Evolutionary conservation across 2,329 filamentous ascomycete genomes (phyloP).

Genomic region (Chalaropsis ovoidea): DNA sequence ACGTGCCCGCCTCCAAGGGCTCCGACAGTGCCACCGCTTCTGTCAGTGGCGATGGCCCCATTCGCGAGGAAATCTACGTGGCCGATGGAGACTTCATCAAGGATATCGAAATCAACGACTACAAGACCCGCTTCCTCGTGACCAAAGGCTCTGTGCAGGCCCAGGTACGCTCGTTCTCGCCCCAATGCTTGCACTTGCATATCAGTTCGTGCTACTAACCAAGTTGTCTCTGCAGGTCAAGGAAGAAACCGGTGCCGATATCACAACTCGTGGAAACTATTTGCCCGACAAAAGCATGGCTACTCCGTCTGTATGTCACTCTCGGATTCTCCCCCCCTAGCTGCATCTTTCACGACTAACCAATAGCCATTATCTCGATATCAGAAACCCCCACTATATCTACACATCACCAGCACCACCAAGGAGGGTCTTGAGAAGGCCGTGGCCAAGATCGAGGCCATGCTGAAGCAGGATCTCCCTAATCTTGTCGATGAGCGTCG

Average conservation of each 20-base stretch:
- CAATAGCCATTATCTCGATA: conserved; percentile 23
- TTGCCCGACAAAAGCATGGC: conserved; percentile 98
- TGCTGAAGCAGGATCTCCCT: conserved; percentile 92
- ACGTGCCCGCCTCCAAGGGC: conserved; percentile 67
- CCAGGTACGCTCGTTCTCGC: conserved; percentile 62
- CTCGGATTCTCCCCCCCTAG: background rate
- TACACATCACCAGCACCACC: conserved; percentile 86
- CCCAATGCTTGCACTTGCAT: background rate
- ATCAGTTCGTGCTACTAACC: background rate
- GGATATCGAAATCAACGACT: conserved; percentile 96
- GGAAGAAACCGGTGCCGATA: conserved; percentile 99
- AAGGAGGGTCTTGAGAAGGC: conserved; percentile 89
- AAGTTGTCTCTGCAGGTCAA: conserved; percentile 63
- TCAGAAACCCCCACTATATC: conserved; percentile 84
- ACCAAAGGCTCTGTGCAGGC: conserved; percentile 97
- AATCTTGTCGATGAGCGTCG: conserved; percentile 90
- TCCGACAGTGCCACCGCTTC: conserved; percentile 31
- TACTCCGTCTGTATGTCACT: conserved; percentile 65
- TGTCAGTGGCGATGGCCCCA: conserved; percentile 37
- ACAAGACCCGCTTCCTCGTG: conserved; percentile 91
- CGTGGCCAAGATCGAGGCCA: conserved; percentile 77
- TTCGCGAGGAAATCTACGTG: conserved; percentile 85
- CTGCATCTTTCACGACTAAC: background rate
- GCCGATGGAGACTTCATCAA: conserved; percentile 97
- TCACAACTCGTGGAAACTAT: conserved; percentile 93